A percentile compares a stretch with the other conserved stretches of the same genome.
Evolutionary conservation across 352 stramenopile species (phyloP).

Genomic region (Globisporangium solare): DNA sequence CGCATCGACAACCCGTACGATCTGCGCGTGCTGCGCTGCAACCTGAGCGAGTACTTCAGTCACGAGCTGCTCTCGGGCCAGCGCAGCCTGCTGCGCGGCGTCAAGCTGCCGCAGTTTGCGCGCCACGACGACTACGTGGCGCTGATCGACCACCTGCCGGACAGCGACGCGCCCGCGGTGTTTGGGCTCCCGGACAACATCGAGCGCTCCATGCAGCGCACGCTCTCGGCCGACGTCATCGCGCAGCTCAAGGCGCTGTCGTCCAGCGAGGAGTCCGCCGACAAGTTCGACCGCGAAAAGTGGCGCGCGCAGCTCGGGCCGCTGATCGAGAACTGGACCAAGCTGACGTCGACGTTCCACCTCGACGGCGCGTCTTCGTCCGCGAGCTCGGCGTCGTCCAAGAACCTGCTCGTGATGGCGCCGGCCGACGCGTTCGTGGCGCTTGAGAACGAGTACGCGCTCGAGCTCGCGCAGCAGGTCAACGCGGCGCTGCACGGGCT

Average conservation of each 20-base stretch:
- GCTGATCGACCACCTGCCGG: conserved; percentile 69
- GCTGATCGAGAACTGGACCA: conserved; percentile 88
- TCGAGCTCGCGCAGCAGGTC: conserved; percentile 68
- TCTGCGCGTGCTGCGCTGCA: conserved; percentile 85
- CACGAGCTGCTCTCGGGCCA: conserved; percentile 67
- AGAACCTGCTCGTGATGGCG: conserved; percentile 42
- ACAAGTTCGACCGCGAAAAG: conserved; percentile 90
- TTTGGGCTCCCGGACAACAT: conserved; percentile 95
- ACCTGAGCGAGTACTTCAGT: conserved; percentile 86
- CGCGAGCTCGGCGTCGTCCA: conserved; percentile 6
- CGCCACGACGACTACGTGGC: conserved; percentile 65
- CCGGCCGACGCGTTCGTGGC: conserved; percentile 89
- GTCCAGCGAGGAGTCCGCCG: conserved; percentile 43
- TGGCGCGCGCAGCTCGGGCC: conserved; percentile 87
- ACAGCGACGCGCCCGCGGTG: conserved; percentile 70
- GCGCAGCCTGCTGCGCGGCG: conserved; percentile 48
- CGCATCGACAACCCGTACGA: conserved; percentile 93
- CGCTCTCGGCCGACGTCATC: conserved; percentile 79
- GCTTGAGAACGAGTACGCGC: conserved; percentile 85
- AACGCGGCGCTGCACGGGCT: conserved; percentile 64
- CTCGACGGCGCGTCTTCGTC: conserved; percentile 22
- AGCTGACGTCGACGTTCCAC: conserved; percentile 63
- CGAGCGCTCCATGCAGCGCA: conserved; percentile 91
- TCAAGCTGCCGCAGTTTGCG: conserved; percentile 67
- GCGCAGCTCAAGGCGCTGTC: conserved; percentile 83